Base-by-base conservation (phyloP, 768 basidiomycete species). In the Neoboletus subvelutipes region DNA sequence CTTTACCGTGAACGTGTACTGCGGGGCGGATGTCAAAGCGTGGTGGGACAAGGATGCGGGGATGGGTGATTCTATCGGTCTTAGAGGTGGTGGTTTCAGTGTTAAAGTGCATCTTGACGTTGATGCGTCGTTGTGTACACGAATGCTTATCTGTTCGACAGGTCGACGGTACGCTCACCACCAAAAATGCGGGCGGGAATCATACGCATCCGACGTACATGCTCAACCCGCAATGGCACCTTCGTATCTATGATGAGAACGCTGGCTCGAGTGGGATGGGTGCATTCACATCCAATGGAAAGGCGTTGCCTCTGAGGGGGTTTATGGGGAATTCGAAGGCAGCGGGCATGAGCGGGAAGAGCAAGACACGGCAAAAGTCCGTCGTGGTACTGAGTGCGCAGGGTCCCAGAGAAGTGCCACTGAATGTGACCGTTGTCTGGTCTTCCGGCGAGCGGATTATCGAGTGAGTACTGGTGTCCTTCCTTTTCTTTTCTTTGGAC, bases 151-250 rank as follows among this genome's bases (percentile, higher is more conserved):
- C 24, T 41, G 49, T 37, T 40, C 45, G 50, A 28, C 61, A 92
- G 90, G 65, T 88, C 7, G 75, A 81, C 0, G 88, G 85, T 9
- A 65, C 75, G 0, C 78, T 96, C 59, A 86, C 85, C 0, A 79
- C 73, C 36, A 85, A 85, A 61, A 92, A 84, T 29, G 82, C 91
- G 0, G 96, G 96, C 0, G 96, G 96, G 2, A 95, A 94, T 66
- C 82, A 85, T 54, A 82, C 83, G 5, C 78, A 85, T 61, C 84
- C 91, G 1, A 87, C 88, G 0, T 97, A 89, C 71, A 89, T 96
- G 85, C 71, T 83, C 48, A 98, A 98, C 67, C 95, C 95, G 0
- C 93, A 97, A 66, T 98, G 92, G 71, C 79, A 80, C 54, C 75
- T 98, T 15, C 78, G 73, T 8, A 73, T 96, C 20, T 74, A 78